Percentiles rank a stretch among this genome's conserved stretches.
phyloP scores from a whole-genome alignment of 2,329 filamentous ascomycete genomes.

The Zasmidium cellare region DNA sequence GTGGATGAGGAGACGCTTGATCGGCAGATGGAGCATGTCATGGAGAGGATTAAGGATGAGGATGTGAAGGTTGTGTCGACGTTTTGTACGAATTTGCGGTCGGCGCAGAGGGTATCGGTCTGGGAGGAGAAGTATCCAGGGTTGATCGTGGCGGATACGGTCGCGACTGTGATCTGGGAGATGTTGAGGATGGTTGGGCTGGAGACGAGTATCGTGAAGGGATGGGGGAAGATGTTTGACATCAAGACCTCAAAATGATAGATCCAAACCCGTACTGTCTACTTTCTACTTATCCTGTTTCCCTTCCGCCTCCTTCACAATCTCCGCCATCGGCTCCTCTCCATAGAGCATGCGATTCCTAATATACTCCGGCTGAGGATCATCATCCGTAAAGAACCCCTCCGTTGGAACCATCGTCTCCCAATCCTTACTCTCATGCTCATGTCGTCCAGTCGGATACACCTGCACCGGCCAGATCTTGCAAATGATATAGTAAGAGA shows the following conservation, averaged over 20 bases:
- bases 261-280: neutral
- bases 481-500: constrained; percentile 18
- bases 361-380: constrained; percentile 19
- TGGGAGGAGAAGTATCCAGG: constrained; percentile 41
- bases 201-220: constrained; percentile 30
- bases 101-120: constrained; percentile 38
- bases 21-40: constrained; percentile 31
- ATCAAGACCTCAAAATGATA: neutral
- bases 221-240: constrained; percentile 40
- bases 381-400: constrained; percentile 25
- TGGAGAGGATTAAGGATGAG: constrained; percentile 21
- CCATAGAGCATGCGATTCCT: constrained; percentile 17
- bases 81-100: constrained; percentile 48
- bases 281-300: neutral
- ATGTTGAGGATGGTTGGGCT: constrained; percentile 39
- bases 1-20: constrained; percentile 35
- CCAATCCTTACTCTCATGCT: constrained; percentile 16
- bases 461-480: constrained; percentile 21
- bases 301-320: neutral
- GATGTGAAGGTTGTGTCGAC: constrained; percentile 38
- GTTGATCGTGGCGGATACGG: constrained; percentile 44
- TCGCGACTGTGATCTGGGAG: constrained; percentile 45
- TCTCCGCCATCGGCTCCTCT: constrained; percentile 8
- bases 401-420: constrained; percentile 25
- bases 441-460: constrained; percentile 16